Percentiles rank a stretch among this genome's conserved stretches.
Conservation (phyloP, 768 basidiomycete genomes). For the Fomitopsis pulvina region DNA sequence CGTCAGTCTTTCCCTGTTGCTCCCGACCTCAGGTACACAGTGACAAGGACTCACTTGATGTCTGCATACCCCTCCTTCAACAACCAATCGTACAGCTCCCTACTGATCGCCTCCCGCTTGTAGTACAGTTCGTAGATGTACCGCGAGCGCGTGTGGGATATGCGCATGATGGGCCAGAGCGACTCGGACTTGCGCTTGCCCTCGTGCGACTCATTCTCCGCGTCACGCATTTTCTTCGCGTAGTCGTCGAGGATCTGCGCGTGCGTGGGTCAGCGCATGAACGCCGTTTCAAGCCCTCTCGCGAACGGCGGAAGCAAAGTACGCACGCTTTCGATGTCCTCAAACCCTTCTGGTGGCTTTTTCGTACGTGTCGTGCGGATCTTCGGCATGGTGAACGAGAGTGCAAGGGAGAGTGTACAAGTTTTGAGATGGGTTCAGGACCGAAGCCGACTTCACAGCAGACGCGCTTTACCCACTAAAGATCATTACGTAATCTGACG, state of each 20-base stretch:
- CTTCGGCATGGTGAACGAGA: conserved; percentile 64
- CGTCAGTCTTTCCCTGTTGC: neutral
- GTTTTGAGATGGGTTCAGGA: neutral
- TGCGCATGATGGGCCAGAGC: conserved; percentile 94
- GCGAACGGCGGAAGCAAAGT: neutral
- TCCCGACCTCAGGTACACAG: neutral
- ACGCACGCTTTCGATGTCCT: conserved; percentile 81
- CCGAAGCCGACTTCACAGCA: conserved; percentile 1
- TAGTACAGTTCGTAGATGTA: conserved; percentile 99
- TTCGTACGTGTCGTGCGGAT: conserved; percentile 91
- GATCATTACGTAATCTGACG: conserved; percentile 16
- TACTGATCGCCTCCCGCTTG: conserved; percentile 92
- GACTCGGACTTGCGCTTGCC: conserved; percentile 94
- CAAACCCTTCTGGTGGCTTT: conserved; percentile 90
- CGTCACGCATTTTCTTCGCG: conserved; percentile 98
- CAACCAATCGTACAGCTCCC: conserved; percentile 94
- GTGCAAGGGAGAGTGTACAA: neutral
- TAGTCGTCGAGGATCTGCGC: conserved; percentile 92
- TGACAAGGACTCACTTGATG: conserved; percentile 63
- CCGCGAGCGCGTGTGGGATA: conserved; percentile 91
- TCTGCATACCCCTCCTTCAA: conserved; percentile 97
- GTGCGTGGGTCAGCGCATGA: neutral
- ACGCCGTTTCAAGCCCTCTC: neutral
- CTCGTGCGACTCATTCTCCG: conserved; percentile 97
- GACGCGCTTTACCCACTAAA: conserved; percentile 11